phyloP scores from a whole-genome alignment of 345 rosid genomes.

The Camelina neglecta region DNA sequence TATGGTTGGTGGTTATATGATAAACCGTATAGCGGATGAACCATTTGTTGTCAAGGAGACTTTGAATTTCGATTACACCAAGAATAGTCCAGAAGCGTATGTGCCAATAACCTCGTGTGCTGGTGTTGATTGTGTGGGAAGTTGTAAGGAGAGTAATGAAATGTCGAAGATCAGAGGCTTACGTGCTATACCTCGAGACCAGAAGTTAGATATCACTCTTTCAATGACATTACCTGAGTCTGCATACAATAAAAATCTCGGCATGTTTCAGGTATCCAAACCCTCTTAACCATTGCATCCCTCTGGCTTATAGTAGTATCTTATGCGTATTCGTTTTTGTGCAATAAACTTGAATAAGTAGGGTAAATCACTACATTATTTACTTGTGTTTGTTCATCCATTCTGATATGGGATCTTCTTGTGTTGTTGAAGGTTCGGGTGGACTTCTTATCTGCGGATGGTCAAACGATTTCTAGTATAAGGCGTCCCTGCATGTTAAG shows the following conservation, averaged over 20 bases:
- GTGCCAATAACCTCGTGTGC: conserved; percentile 64
- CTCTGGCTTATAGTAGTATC: neutral
- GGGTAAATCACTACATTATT: too few relatives aligned
- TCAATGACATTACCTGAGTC: conserved; percentile 74
- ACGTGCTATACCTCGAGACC: conserved; percentile 39
- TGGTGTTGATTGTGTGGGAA: conserved; percentile 51
- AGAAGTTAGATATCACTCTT: conserved; percentile 37
- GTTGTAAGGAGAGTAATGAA: conserved; percentile 54
- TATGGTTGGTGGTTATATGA: conserved; percentile 57
- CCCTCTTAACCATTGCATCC: neutral
- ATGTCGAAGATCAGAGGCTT: conserved; percentile 29
- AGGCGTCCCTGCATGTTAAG: conserved; percentile 74
- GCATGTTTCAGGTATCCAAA: conserved; percentile 77
- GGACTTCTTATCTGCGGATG: conserved; percentile 64
- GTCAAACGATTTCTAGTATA: conserved; percentile 63
- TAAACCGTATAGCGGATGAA: conserved; percentile 64
- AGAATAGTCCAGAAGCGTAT: conserved; percentile 65
- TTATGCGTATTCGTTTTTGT: too few relatives aligned
- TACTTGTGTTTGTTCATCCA: neutral
- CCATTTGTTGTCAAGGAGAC: conserved; percentile 60
- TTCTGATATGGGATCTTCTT: conserved; percentile 2
- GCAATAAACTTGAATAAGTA: too few relatives aligned
- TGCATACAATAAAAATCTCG: conserved; percentile 75
- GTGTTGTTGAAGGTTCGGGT: conserved; percentile 71
- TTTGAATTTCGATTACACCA: conserved; percentile 61